Conservation (phyloP, 2,329 filamentous ascomycete species). For the Aspergillus quadricinctus region DNA sequence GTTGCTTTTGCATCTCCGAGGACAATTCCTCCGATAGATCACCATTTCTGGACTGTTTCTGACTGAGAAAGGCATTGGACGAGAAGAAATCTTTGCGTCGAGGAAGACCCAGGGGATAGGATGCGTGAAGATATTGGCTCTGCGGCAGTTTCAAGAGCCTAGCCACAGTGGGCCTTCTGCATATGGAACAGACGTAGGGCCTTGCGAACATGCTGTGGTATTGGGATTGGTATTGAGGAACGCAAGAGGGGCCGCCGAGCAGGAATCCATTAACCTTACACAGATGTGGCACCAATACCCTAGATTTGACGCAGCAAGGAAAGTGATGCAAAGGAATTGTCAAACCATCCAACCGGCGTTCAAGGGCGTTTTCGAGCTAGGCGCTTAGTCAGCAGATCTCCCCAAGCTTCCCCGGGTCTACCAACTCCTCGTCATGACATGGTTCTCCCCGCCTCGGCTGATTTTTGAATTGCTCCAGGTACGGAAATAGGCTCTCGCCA, state of each 20-base stretch:
- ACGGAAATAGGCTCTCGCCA: slow-evolving; percentile 28
- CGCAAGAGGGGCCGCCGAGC: background rate
- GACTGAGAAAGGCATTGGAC: slow-evolving; percentile 55
- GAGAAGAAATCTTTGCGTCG: slow-evolving; percentile 63
- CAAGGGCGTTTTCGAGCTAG: background rate
- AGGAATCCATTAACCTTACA: background rate
- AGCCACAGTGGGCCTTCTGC: slow-evolving; percentile 24
- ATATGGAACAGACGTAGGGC: slow-evolving; percentile 28
- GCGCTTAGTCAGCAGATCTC: background rate
- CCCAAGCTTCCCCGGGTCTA: slow-evolving; percentile 13
- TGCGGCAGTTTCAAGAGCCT: slow-evolving; percentile 25
- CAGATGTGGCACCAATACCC: background rate
- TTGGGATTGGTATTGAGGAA: background rate
- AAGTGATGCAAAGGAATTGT: background rate
- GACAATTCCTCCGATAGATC: slow-evolving; percentile 12
- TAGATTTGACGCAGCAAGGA: background rate
- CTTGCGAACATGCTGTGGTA: slow-evolving; percentile 27
- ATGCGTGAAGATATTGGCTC: slow-evolving; percentile 32
- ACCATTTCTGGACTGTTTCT: slow-evolving; percentile 25
- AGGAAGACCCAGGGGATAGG: slow-evolving; percentile 31
- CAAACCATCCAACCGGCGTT: background rate
- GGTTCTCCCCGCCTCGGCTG: slow-evolving; percentile 2
- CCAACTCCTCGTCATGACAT: slow-evolving; percentile 10
- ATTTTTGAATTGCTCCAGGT: slow-evolving; percentile 16
- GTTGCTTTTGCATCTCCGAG: slow-evolving; percentile 31